Evolutionary conservation across 306 rosid genomes (phyloP).

Genomic region (Dalbergia cultrata): DNA sequence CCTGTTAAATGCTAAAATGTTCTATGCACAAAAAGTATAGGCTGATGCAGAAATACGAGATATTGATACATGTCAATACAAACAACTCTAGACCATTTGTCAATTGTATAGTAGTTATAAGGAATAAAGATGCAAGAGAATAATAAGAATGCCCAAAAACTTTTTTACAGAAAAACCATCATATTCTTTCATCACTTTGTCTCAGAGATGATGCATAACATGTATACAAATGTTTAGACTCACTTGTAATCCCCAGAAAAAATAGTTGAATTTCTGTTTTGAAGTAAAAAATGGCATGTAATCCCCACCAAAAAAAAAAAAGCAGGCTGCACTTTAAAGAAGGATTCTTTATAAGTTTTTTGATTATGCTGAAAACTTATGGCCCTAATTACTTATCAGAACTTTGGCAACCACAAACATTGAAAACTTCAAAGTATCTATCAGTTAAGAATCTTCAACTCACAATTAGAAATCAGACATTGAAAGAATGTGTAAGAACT

Average conservation of each 20-base stretch:
- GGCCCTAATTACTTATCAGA: conserved; percentile 16
- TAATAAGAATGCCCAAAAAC: background rate
- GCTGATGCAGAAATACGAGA: background rate
- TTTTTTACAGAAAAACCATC: background rate
- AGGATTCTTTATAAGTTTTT: background rate
- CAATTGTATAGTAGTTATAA: conserved; percentile 4
- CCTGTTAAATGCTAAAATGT: conserved; percentile 54
- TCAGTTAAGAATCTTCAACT: conserved; percentile 12
- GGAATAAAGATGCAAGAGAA: background rate
- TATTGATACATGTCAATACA: background rate
- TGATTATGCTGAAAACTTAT: conserved; percentile 7
- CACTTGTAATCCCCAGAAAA: background rate
- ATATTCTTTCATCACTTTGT: background rate
- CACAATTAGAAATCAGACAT: conserved; percentile 26
- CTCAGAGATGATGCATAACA: conserved; percentile 21
- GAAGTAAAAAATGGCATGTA: conserved; percentile 5
- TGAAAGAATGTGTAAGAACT: background rate
- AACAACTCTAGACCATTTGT: conserved; percentile 16
- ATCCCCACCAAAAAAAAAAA: background rate
- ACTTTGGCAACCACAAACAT: conserved; percentile 15
- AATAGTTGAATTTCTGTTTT: background rate
- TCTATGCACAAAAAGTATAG: background rate
- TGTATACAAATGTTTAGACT: background rate
- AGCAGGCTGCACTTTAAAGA: background rate
- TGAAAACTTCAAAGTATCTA: conserved; percentile 1